Base-by-base conservation (phyloP, 2,329 filamentous ascomycete genomes). In the Tolypocladium paradoxum region DNA sequence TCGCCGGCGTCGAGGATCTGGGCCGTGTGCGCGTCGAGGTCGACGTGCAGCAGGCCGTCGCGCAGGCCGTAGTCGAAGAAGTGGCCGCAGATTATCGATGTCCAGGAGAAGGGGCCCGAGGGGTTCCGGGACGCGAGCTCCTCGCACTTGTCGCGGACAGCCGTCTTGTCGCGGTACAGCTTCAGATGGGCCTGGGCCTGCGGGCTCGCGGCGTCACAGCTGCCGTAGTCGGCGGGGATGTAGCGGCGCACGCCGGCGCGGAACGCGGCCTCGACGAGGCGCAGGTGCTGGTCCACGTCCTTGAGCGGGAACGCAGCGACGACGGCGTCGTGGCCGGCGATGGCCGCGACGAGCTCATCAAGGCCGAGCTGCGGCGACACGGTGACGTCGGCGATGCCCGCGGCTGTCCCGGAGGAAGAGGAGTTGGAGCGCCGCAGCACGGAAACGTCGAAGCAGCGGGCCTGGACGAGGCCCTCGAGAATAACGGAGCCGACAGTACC, bases 231-330 rank as follows among this genome's bases (percentile, higher is more conserved):
- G 16, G 78, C 77, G 2, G 82, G 81, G 40, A 86, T 71, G 68
- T 83, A 83, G 29, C 81, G 74, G 57, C 79, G 74, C 2, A 86
- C 80, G 24, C 82, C 80, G 5, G 81, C 82, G 6, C 72, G 71
- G 40, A 78, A 73, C 27, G 81, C 76, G 0, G 82, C 83, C 50
- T 84, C 76, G 46, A 81, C 75, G 52, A 85, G 70, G 8, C 77
- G 66, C 6, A 70, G 55, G 50, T 70, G 68, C 52, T 66, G 62
- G 33, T 71, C 69, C 40, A 83, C 69, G 9, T 78, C 70, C n/a
- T 71, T 57, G 35, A 70, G 59, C 1, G 65, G 66, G 37, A 71
- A 63, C 0, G 65, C 65, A 8, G 66, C 65, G 38, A 85, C 63
- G 22, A 84, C 72, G 12, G 78, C 83, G 59, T 85, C 81, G 51